Evolutionary conservation across 768 basidiomycete genomes (phyloP).

Genomic region (Trametes meyenii): DNA sequence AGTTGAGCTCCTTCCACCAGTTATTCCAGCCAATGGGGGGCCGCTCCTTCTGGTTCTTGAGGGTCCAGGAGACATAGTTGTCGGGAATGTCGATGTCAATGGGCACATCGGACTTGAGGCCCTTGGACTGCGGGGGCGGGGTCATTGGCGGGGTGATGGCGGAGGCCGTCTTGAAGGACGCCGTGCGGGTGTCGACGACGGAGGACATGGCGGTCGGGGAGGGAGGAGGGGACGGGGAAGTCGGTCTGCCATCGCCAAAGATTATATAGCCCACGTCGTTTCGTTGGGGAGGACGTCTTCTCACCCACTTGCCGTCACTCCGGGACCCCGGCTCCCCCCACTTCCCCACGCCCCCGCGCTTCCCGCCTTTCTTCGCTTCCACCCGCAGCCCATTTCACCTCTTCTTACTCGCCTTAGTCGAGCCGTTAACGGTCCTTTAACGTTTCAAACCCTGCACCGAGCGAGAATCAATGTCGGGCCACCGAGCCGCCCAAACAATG

Average conservation of each 20-base stretch:
- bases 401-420: neutral
- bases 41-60: constrained; percentile 50
- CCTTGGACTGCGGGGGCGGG: constrained; percentile 19
- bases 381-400: neutral
- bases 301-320: constrained; percentile 7
- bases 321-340: constrained; percentile 21
- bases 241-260: neutral
- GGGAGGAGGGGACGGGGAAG: constrained; percentile 19
- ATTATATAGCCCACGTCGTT: constrained; percentile 21
- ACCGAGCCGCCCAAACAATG: neutral
- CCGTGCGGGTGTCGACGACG: constrained; percentile 30
- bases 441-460: neutral
- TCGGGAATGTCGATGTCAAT: constrained; percentile 49
- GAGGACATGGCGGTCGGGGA: constrained; percentile 34
- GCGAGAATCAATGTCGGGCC: too few relatives aligned
- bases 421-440: too few relatives aligned
- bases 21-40: constrained; percentile 52
- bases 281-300: constrained; percentile 18
- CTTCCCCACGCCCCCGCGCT: constrained; percentile 6
- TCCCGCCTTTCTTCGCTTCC: neutral
- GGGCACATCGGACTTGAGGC: constrained; percentile 30
- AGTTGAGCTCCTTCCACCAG: constrained; percentile 65
- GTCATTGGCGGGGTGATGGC: constrained; percentile 28
- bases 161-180: constrained; percentile 26
- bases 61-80: constrained; percentile 60